phyloP scores from a whole-genome alignment of 2,329 filamentous ascomycete genomes.

The Fusarium burgessii region DNA sequence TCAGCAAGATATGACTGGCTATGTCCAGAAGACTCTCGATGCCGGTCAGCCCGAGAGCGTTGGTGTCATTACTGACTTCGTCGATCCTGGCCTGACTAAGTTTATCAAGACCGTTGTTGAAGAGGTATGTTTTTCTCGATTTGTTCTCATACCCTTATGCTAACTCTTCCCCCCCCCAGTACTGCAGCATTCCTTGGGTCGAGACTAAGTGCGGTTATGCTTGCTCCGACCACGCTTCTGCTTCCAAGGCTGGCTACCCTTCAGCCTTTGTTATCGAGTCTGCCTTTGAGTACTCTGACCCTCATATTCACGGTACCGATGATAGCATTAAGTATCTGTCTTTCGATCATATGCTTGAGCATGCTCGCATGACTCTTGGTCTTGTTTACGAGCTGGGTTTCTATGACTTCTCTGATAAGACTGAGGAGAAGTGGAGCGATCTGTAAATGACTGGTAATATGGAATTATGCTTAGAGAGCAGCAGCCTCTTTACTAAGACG shows the following conservation, averaged over 20 bases:
- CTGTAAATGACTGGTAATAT: slow-evolving; percentile 46
- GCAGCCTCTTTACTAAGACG: background rate
- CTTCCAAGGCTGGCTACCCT: slow-evolving; percentile 79
- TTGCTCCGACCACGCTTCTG: slow-evolving; percentile 80
- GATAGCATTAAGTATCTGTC: slow-evolving; percentile 78
- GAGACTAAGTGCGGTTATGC: slow-evolving; percentile 92
- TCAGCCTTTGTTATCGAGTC: slow-evolving; percentile 83
- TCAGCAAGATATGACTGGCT: slow-evolving; percentile 98
- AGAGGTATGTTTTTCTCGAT: slow-evolving; percentile 49
- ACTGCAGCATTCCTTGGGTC: slow-evolving; percentile 89
- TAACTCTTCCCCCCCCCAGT: slow-evolving; percentile 59
- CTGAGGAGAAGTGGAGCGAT: slow-evolving; percentile 50
- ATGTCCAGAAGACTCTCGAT: slow-evolving; percentile 83
- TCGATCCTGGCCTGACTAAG: slow-evolving; percentile 82
- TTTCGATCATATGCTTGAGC: slow-evolving; percentile 93
- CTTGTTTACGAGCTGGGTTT: slow-evolving; percentile 88
- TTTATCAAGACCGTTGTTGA: slow-evolving; percentile 93
- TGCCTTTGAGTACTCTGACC: slow-evolving; percentile 73
- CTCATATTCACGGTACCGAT: slow-evolving; percentile 77
- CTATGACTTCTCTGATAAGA: slow-evolving; percentile 70
- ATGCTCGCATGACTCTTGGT: slow-evolving; percentile 85
- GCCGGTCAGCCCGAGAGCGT: slow-evolving; percentile 86
- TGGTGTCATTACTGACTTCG: slow-evolving; percentile 92
- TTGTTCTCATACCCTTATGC: background rate
- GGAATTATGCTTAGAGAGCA: background rate